Evolutionary conservation across 306 rosid genomes (phyloP).

Genomic region (Ammopiptanthus mongolicus): DNA sequence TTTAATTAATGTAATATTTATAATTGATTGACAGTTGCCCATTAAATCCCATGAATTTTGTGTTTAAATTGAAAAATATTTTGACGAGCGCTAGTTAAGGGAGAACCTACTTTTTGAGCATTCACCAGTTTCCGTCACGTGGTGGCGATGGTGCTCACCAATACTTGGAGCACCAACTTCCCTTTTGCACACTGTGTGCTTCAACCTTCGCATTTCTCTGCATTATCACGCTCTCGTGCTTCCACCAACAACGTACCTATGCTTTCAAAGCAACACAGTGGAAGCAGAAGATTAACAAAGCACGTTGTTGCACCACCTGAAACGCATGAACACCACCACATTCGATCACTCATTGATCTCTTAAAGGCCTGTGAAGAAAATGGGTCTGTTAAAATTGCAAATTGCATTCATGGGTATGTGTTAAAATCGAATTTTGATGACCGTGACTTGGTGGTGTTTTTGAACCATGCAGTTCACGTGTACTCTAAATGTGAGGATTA

Average conservation of each 20-base stretch:
- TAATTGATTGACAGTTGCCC: too few relatives aligned
- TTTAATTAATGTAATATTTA: too few relatives aligned
- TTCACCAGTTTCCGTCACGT: background rate
- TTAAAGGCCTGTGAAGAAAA: slow-evolving; percentile 37
- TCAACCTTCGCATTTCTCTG: slow-evolving; percentile 14
- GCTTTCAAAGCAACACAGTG: slow-evolving; percentile 12
- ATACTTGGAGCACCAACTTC: slow-evolving; percentile 29
- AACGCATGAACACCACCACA: slow-evolving; percentile 15
- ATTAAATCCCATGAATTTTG: too few relatives aligned
- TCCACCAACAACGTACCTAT: slow-evolving; percentile 27
- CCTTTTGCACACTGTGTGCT: slow-evolving; percentile 14
- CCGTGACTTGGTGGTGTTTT: slow-evolving; percentile 41
- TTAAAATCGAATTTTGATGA: slow-evolving; percentile 41
- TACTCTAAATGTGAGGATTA: slow-evolving; percentile 55
- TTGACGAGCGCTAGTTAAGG: too few relatives aligned
- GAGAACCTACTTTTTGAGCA: too few relatives aligned
- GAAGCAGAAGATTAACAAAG: slow-evolving; percentile 22
- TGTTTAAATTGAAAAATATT: too few relatives aligned
- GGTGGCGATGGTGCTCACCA: background rate
- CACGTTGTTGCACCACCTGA: slow-evolving; percentile 19
- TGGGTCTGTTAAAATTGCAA: slow-evolving; percentile 32
- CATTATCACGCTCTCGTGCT: background rate
- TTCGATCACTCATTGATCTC: slow-evolving; percentile 49
- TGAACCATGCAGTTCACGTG: slow-evolving; percentile 48
- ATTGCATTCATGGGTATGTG: slow-evolving; percentile 52